Evolutionary conservation across 129 eudicot species (phyloP).

Genomic region (Arctium minus): DNA sequence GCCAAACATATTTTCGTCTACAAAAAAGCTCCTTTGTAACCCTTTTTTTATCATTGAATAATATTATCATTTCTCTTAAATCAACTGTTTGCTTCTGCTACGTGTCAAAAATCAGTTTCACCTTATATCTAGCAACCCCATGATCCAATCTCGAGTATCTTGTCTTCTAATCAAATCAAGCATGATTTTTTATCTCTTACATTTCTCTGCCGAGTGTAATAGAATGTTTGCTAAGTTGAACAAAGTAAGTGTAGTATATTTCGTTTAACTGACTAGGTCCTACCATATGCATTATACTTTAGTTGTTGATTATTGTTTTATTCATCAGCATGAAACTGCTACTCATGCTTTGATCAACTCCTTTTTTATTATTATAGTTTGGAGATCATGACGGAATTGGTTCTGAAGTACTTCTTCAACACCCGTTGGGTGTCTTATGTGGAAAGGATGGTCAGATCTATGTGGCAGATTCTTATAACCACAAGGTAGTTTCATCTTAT

Average conservation of each 20-base stretch:
- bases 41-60: no score
- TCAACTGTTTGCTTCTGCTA: neutral
- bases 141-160: neutral
- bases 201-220: neutral
- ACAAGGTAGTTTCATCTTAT: slow-evolving; percentile 63
- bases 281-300: neutral
- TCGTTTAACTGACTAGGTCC: neutral
- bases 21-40: no score
- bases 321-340: neutral
- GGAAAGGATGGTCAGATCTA: slow-evolving; percentile 82
- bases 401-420: slow-evolving; percentile 94
- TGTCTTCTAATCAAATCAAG: neutral
- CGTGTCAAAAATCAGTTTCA: neutral
- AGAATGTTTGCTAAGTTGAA: neutral
- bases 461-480: slow-evolving; percentile 92
- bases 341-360: slow-evolving; percentile 9
- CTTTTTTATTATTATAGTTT: slow-evolving; percentile 41
- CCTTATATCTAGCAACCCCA: neutral
- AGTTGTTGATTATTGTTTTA: neutral
- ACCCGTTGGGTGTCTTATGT: slow-evolving; percentile 84
- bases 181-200: neutral
- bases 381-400: slow-evolving; percentile 97
- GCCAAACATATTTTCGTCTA: no score
- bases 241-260: neutral
- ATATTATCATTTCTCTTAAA: no score